These are phyloP conservation scores for Fomitopsis betulina DNA, from an alignment of 1,284 basidiomycete genomes.

Conservation along the genomic window DNA sequence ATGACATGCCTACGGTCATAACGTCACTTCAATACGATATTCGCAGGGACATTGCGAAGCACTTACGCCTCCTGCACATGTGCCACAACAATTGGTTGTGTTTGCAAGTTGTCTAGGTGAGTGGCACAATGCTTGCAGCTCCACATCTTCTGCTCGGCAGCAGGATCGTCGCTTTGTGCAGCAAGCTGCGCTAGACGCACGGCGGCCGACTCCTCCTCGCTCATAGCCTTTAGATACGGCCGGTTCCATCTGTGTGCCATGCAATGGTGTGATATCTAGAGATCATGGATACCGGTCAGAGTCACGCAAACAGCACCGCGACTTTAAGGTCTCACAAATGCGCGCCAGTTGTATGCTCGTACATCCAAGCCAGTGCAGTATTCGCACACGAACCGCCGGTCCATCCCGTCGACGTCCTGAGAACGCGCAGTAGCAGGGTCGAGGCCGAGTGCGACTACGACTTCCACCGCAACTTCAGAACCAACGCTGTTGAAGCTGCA, in stretches of 20 bases:
- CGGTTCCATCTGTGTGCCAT: background rate
- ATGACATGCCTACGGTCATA: background rate
- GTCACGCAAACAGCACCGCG: too few species aligned
- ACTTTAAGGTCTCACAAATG: background rate
- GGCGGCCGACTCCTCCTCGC: background rate
- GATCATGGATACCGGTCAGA: too few species aligned
- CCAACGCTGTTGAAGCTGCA: background rate
- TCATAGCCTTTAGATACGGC: background rate
- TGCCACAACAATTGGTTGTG: background rate
- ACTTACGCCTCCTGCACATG: background rate
- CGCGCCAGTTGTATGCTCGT: background rate
- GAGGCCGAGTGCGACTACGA: background rate
- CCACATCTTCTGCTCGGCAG: background rate
- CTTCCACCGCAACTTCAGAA: background rate
- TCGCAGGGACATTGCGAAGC: background rate
- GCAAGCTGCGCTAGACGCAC: too few species aligned
- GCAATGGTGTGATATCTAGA: too few species aligned
- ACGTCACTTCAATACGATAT: background rate
- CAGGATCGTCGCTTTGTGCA: background rate
- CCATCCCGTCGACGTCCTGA: background rate
- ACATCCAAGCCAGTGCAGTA: background rate
- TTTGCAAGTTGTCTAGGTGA: background rate
- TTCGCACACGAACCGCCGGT: background rate
- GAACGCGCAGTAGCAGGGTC: background rate
- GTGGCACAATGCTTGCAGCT: background rate